Evolutionary conservation across 1,284 basidiomycete species (phyloP).

Genomic region (Cryptococcus sp.): DNA sequence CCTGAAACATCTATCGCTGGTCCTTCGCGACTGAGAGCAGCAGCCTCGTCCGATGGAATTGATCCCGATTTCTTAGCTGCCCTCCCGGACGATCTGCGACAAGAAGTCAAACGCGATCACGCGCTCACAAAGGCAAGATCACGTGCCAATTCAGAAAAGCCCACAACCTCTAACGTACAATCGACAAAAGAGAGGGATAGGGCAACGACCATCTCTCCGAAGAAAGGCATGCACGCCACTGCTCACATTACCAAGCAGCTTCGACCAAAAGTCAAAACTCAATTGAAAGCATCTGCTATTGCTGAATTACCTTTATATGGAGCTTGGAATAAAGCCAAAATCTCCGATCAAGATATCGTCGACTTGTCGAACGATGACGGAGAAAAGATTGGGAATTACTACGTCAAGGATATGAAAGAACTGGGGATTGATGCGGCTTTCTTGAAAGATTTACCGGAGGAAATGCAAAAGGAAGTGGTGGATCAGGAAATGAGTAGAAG

Average conservation of each 20-base stretch:
- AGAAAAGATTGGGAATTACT: constrained; percentile 21
- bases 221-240: constrained; percentile 24
- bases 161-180: neutral
- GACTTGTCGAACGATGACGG: constrained; percentile 9
- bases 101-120: constrained; percentile 29
- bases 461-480: constrained; percentile 66
- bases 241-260: constrained; percentile 43
- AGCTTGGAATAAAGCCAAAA: constrained; percentile 27
- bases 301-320: constrained; percentile 34
- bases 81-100: constrained; percentile 28
- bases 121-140: constrained; percentile 1
- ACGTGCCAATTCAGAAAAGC: constrained; percentile 4
- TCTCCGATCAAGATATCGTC: constrained; percentile 5
- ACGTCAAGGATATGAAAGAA: constrained; percentile 55
- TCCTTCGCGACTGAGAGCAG: constrained; percentile 14
- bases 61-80: constrained; percentile 41
- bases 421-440: constrained; percentile 67
- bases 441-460: constrained; percentile 65
- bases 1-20: constrained; percentile 9
- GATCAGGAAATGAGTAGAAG: constrained; percentile 50
- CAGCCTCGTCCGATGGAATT: constrained; percentile 26
- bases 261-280: constrained; percentile 40
- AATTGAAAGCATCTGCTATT: constrained; percentile 27
- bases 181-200: neutral
- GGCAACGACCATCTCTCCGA: constrained; percentile 10